These are phyloP conservation scores for Paralagenidium karlingii DNA, from an alignment of 352 stramenopile species.

Conservation along the genomic window DNA sequence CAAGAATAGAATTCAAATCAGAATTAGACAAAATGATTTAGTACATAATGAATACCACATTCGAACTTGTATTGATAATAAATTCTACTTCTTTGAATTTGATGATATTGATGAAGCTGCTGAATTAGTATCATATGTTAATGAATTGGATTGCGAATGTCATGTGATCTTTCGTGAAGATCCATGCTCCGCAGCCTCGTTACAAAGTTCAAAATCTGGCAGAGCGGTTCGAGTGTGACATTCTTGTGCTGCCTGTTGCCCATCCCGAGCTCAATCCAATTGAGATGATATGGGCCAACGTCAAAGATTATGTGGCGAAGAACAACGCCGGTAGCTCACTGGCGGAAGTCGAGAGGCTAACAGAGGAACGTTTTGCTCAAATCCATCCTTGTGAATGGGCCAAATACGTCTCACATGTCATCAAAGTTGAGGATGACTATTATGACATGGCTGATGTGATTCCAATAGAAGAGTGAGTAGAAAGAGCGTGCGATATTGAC, in stretches of 20 bases:
- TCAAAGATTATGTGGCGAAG: conserved; percentile 8
- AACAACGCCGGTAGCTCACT: conserved; percentile 9
- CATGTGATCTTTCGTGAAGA: no score
- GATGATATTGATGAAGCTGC: no score
- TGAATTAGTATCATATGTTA: no score
- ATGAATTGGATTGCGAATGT: no score
- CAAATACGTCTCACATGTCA: conserved; percentile 7
- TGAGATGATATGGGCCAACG: conserved; percentile 7
- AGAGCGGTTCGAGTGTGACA: conserved; percentile 1
- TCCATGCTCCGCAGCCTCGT: background rate
- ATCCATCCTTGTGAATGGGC: conserved; percentile 2
- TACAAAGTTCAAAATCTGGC: conserved; percentile 1
- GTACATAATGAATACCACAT: no score
- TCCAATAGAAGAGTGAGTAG: background rate
- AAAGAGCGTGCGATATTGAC: background rate
- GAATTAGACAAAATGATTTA: no score
- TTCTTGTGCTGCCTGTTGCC: conserved; percentile 5
- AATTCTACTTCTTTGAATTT: no score
- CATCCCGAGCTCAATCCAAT: conserved; percentile 12
- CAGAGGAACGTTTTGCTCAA: background rate
- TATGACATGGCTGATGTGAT: background rate
- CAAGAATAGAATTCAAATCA: no score
- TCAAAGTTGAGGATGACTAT: conserved; percentile 1
- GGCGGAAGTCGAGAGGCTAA: conserved; percentile 4
- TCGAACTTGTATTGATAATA: no score